Evolutionary conservation across 2,329 filamentous ascomycete genomes (phyloP).

Genomic region (Hymenoscyphus fructigenus): DNA sequence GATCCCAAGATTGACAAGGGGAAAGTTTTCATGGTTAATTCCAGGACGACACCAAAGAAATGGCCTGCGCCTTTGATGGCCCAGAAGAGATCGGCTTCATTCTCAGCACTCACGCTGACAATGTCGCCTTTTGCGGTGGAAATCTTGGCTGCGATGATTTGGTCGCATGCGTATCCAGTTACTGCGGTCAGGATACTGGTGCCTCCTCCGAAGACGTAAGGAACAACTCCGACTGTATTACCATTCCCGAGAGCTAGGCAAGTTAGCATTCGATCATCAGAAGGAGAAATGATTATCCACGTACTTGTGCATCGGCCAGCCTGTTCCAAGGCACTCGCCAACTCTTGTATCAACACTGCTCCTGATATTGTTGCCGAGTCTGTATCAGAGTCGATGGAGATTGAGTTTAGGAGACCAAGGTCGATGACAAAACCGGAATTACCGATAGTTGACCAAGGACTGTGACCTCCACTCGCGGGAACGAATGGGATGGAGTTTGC

Average conservation of each 20-base stretch:
- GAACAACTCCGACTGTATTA: constrained; percentile 35
- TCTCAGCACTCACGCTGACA: constrained; percentile 23
- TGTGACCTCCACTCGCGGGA: constrained; percentile 30
- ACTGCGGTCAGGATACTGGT: constrained; percentile 11
- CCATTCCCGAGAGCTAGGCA: constrained; percentile 33
- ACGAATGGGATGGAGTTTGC: constrained; percentile 26
- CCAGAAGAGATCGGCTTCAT: constrained; percentile 31
- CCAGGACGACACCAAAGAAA: constrained; percentile 36
- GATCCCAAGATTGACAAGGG: constrained; percentile 20
- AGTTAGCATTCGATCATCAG: neutral
- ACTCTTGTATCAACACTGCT: constrained; percentile 21
- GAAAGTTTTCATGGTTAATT: constrained; percentile 31
- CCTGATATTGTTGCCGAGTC: constrained; percentile 19
- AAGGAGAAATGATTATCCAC: neutral
- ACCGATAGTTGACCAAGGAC: constrained; percentile 32
- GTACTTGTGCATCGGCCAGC: constrained; percentile 11
- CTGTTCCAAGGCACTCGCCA: constrained; percentile 19
- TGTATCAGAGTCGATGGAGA: constrained; percentile 24
- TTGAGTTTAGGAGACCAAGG: constrained; percentile 21
- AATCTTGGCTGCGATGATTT: constrained; percentile 32
- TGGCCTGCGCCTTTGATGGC: constrained; percentile 35
- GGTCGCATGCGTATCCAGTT: constrained; percentile 29
- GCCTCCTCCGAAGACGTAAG: constrained; percentile 24
- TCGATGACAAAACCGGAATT: constrained; percentile 32
- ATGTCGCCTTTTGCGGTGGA: constrained; percentile 32